These are phyloP conservation scores for Metarhizium humberi DNA, from an alignment of 2,329 filamentous ascomycete genomes.

Conservation along the genomic window DNA sequence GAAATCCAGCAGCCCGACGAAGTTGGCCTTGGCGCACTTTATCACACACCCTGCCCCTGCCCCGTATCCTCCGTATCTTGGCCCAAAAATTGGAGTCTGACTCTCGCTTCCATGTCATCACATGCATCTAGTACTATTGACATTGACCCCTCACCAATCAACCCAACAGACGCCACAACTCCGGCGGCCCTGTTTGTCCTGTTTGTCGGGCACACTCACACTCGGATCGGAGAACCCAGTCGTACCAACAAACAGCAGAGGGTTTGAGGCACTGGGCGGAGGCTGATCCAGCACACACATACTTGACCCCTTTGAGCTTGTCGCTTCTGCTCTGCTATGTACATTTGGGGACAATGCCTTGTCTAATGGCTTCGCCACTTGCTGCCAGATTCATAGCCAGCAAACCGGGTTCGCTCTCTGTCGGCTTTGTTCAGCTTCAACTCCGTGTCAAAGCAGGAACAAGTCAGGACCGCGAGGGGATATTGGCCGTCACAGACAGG, in stretches of 20 bases:
- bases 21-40: background rate
- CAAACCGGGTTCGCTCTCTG: constrained; percentile 32
- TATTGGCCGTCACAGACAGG: constrained; percentile 45
- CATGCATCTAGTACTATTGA: too few relatives aligned
- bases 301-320: too few relatives aligned
- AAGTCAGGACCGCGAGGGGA: constrained; percentile 51
- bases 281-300: too few relatives aligned
- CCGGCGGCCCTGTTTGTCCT: too few relatives aligned
- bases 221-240: too few relatives aligned
- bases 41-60: background rate
- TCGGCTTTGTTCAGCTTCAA: constrained; percentile 44
- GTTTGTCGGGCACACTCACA: too few relatives aligned
- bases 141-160: background rate
- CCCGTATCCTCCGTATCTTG: too few relatives aligned
- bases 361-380: constrained; percentile 18
- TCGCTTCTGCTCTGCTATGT: background rate
- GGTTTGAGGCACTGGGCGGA: too few relatives aligned
- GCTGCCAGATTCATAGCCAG: constrained; percentile 38
- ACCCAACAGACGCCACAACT: too few relatives aligned
- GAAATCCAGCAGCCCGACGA: background rate
- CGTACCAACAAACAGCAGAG: too few relatives aligned
- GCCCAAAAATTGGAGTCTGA: too few relatives aligned
- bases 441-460: constrained; percentile 62
- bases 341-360: background rate
- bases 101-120: too few relatives aligned